Evolutionary conservation across 192 early-diverging fungal genomes (phyloP).

Genomic region (Chytriomyces sp.): DNA sequence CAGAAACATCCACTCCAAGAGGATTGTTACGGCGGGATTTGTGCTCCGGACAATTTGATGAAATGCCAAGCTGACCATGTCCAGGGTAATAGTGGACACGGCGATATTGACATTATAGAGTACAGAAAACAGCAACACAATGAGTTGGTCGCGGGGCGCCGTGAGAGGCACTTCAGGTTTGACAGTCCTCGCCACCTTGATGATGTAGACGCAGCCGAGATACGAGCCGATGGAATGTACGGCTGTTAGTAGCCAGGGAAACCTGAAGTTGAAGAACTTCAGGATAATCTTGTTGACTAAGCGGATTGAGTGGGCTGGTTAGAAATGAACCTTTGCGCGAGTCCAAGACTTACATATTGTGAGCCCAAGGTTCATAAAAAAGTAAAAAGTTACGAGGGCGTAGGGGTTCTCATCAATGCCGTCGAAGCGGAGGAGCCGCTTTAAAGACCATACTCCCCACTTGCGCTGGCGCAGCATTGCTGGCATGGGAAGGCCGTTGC

Average conservation of each 20-base stretch:
- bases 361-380: constrained; percentile 72
- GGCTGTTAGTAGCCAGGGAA: constrained; percentile 86
- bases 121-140: constrained; percentile 77
- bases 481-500: no score
- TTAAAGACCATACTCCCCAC: background rate
- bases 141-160: constrained; percentile 49
- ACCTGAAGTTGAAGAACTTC: constrained; percentile 70
- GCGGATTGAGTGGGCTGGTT: constrained; percentile 57
- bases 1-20: constrained; percentile 65
- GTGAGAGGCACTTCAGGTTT: constrained; percentile 11
- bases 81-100: constrained; percentile 75
- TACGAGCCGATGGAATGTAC: constrained; percentile 76
- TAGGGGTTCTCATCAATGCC: background rate
- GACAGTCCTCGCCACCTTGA: constrained; percentile 8
- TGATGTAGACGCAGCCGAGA: constrained; percentile 58
- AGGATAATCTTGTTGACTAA: constrained; percentile 79
- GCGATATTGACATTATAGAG: constrained; percentile 92
- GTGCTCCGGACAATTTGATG: constrained; percentile 86
- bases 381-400: constrained; percentile 62
- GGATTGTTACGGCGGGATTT: constrained; percentile 77
- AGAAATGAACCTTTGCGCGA: background rate
- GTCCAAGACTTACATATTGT: constrained; percentile 59
- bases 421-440: background rate
- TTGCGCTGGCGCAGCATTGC: no score
- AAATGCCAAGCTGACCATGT: constrained; percentile 64